Evolutionary conservation across 2,329 filamentous ascomycete species (phyloP).

Genomic region (Davidsoniella eucalypti): DNA sequence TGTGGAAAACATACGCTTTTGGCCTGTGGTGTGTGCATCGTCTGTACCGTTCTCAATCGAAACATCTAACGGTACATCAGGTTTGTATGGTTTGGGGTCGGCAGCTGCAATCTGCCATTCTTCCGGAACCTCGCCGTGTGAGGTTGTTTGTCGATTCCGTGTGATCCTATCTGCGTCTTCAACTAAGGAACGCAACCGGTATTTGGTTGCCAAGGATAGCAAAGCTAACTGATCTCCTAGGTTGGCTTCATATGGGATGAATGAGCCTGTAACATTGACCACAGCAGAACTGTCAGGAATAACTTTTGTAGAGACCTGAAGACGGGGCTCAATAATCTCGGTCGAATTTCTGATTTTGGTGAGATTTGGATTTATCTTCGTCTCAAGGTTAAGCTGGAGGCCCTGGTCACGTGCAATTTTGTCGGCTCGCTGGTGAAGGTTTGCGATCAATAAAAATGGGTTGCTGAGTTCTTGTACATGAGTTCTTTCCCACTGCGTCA

Average conservation of each 20-base stretch:
- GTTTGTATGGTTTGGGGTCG: constrained; percentile 25
- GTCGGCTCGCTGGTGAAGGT: constrained; percentile 39
- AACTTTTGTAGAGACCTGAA: constrained; percentile 8
- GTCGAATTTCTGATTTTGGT: constrained; percentile 16
- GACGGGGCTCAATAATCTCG: constrained; percentile 7
- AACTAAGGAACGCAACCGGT: constrained; percentile 57
- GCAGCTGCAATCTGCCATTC: constrained; percentile 60
- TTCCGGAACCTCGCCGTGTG: constrained; percentile 61
- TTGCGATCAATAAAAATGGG: constrained; percentile 53
- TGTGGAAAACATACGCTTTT: constrained; percentile 8
- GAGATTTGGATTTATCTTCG: constrained; percentile 33
- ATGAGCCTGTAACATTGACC: constrained; percentile 44
- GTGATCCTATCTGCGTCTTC: constrained; percentile 62
- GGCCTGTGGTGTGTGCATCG: background rate
- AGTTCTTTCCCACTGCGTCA: constrained; percentile 40
- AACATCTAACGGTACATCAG: constrained; percentile 14
- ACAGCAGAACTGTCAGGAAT: constrained; percentile 23
- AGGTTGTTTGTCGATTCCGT: constrained; percentile 55
- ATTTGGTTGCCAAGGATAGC: constrained; percentile 67
- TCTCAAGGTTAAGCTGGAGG: constrained; percentile 37
- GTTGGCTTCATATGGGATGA: constrained; percentile 57
- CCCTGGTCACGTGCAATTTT: constrained; percentile 43
- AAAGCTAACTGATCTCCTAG: constrained; percentile 72
- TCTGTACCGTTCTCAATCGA: background rate
- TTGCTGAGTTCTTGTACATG: constrained; percentile 55